Percentiles rank a stretch among this genome's conserved stretches.
phyloP scores from a whole-genome alignment of 2,329 filamentous ascomycete genomes.

The Zymoseptoria tritici region DNA sequence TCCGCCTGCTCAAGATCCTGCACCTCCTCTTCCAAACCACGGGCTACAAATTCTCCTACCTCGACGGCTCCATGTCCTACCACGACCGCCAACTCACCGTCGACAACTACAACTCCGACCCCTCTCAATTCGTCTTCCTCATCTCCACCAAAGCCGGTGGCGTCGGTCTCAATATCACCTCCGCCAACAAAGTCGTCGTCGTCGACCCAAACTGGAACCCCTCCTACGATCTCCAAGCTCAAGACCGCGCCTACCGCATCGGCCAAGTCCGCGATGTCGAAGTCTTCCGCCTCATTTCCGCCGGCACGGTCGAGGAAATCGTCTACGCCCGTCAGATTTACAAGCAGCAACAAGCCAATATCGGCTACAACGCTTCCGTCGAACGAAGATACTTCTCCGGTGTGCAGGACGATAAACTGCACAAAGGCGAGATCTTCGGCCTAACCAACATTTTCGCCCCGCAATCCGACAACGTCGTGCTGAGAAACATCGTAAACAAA shows the following conservation, averaged over 20 bases:
- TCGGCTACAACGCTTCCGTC: conserved; percentile 85
- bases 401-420: conserved; percentile 72
- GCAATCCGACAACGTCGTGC: conserved; percentile 67
- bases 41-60: conserved; percentile 81
- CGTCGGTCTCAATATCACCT: conserved; percentile 91
- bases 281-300: conserved; percentile 83
- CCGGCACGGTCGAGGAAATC: conserved; percentile 92
- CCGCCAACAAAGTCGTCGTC: conserved; percentile 95
- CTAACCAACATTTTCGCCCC: conserved; percentile 80
- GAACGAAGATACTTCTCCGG: conserved; percentile 94
- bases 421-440: conserved; percentile 92
- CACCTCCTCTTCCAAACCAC: conserved; percentile 76
- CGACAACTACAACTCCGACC: conserved; percentile 84
- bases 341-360: conserved; percentile 98
- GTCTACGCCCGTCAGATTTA: conserved; percentile 97
- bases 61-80: conserved; percentile 78
- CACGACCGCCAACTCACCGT: conserved; percentile 74
- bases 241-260: conserved; percentile 93
- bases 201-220: conserved; percentile 98
- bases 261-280: conserved; percentile 90
- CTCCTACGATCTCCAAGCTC: conserved; percentile 85
- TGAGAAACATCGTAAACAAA: conserved; percentile 96
- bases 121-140: conserved; percentile 84
- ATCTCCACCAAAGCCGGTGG: conserved; percentile 92
- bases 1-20: conserved; percentile 75